A percentile compares a stretch with the other conserved stretches of the same genome.
Evolutionary conservation across 768 basidiomycete species (phyloP).

Genomic region (Calocybe indica): DNA sequence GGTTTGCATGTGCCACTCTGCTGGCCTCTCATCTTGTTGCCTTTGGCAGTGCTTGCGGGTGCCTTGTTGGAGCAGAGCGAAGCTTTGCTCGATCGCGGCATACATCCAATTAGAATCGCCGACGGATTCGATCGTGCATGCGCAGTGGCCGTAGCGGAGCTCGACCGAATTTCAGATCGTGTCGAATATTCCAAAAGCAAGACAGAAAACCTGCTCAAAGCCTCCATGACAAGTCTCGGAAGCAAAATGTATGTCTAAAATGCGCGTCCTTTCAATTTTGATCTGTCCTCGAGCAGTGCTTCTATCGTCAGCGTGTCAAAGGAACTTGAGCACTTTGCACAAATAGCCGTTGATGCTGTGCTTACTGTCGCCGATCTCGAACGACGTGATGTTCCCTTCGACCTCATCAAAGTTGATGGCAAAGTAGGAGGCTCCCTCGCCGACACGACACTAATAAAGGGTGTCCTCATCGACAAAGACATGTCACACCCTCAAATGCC

Average conservation of each 20-base stretch:
- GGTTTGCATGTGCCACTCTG: constrained; percentile 11
- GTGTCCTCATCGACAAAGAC: constrained; percentile 99
- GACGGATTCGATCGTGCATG: constrained; percentile 98
- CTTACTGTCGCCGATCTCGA: constrained; percentile 92
- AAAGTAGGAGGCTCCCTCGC: constrained; percentile 97
- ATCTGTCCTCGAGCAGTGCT: not conserved
- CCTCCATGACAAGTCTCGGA: constrained; percentile 93
- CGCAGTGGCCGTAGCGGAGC: constrained; percentile 79
- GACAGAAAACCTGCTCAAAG: constrained; percentile 86
- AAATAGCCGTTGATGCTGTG: constrained; percentile 97
- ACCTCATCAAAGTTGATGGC: constrained; percentile 98
- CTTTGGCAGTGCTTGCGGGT: constrained; percentile 75
- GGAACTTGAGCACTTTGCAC: constrained; percentile 90
- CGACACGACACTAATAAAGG: constrained; percentile 92
- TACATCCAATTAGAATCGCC: constrained; percentile 98
- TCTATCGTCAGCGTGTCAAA: constrained; percentile 77
- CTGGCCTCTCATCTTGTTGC: constrained; percentile 3
- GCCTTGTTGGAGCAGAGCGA: constrained; percentile 94
- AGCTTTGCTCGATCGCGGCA: constrained; percentile 94
- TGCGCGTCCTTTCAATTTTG: not conserved
- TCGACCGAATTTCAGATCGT: constrained; percentile 86
- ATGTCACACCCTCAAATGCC: constrained; percentile 99
- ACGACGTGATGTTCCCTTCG: constrained; percentile 92
- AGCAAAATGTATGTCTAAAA: constrained; percentile 81
- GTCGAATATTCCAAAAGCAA: constrained; percentile 80